These are phyloP conservation scores for Nepenthes alata DNA, from an alignment of 179 eudicot genomes.

Conservation along the genomic window DNA sequence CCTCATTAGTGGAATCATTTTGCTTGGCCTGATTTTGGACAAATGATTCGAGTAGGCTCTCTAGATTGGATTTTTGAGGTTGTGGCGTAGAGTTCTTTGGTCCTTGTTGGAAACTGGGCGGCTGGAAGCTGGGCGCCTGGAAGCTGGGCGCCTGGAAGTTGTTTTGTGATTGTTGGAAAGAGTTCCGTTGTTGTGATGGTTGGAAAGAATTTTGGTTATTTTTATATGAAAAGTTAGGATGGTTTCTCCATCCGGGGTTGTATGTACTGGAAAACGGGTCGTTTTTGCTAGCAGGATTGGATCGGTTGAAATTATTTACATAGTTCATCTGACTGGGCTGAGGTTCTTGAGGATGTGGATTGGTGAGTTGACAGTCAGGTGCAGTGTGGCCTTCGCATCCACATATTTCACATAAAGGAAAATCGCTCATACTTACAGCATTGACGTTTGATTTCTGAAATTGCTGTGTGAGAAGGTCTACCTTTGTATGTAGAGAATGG, in stretches of 20 bases:
- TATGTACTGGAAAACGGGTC: conserved; percentile 1
- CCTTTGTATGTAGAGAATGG: too few relatives aligned
- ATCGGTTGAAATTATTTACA: conserved; percentile 1
- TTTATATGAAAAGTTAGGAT: conserved; percentile 1
- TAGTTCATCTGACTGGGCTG: neutral
- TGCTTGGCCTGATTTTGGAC: neutral
- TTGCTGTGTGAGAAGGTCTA: too few relatives aligned
- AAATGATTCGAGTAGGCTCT: neutral
- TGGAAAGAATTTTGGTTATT: neutral
- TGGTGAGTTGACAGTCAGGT: neutral
- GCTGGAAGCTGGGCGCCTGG: neutral
- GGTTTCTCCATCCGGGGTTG: conserved; percentile 1
- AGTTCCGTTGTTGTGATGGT: neutral
- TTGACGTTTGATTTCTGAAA: neutral
- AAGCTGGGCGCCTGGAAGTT: neutral
- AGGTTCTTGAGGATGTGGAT: neutral
- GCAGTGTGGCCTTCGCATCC: neutral
- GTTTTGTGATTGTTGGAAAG: too few relatives aligned
- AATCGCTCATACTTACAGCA: neutral
- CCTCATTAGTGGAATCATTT: neutral
- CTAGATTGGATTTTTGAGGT: conserved; percentile 3
- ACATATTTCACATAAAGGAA: neutral
- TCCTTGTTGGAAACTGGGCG: neutral
- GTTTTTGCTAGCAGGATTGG: neutral
- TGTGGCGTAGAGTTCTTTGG: neutral